Evolutionary conservation across 805 yeast species (phyloP).

Genomic region (Kuraishia hungarica): DNA sequence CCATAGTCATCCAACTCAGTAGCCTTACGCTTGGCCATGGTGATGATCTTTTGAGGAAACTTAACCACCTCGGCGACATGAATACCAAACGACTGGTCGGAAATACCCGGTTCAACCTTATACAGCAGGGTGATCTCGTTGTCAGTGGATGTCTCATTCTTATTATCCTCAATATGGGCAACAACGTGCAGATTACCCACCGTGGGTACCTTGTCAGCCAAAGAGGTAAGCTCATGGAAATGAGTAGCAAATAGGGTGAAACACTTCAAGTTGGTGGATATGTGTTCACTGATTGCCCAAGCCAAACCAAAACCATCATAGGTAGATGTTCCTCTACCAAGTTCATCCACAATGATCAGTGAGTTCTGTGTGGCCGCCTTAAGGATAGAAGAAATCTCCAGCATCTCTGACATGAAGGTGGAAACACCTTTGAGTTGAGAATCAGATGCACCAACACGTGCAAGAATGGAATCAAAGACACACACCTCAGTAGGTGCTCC

Average conservation of each 20-base stretch:
- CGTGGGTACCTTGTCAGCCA: conserved; percentile 51
- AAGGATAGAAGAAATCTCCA: conserved; percentile 84
- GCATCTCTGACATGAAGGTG: conserved; percentile 94
- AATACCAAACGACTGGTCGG: conserved; percentile 94
- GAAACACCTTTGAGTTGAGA: conserved; percentile 96
- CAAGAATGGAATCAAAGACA: conserved; percentile 83
- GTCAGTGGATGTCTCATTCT: conserved; percentile 16
- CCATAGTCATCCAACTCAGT: conserved; percentile 67
- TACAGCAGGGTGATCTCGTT: conserved; percentile 81
- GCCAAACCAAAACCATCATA: conserved; percentile 98
- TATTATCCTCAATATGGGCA: conserved; percentile 65
- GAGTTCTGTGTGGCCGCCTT: conserved; percentile 73
- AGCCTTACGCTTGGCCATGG: conserved; percentile 95
- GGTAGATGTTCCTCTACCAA: conserved; percentile 91
- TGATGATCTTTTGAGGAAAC: conserved; percentile 82
- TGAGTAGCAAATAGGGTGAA: conserved; percentile 94
- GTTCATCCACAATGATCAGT: conserved; percentile 83
- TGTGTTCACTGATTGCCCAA: conserved; percentile 89
- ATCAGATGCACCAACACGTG: conserved; percentile 98
- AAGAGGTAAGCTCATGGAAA: conserved; percentile 88
- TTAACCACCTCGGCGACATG: conserved; percentile 95
- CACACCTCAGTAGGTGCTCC: conserved; percentile 53
- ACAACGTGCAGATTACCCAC: conserved; percentile 87
- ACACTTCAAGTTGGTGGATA: conserved; percentile 61
- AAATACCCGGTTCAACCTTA: conserved; percentile 92